Conservation (phyloP, 1,139 yeast genomes). For the Yamadazyma aaseri region DNA sequence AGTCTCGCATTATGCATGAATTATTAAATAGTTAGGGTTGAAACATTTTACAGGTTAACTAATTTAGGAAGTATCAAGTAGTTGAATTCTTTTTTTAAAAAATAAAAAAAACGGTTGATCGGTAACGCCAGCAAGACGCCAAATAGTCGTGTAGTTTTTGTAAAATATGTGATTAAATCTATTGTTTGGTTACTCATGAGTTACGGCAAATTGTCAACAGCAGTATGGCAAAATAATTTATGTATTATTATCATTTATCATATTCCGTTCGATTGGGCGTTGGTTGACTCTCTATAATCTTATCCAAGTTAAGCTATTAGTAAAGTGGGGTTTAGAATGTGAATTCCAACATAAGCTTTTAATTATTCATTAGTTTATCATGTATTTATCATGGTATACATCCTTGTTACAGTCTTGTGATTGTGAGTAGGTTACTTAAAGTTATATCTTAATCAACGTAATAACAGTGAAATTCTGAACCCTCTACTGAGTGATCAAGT, state of each 20-base stretch:
- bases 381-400: too few species aligned
- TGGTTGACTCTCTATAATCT: too few species aligned
- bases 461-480: background rate
- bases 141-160: background rate
- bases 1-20: background rate
- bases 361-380: too few species aligned
- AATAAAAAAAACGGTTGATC: conserved; percentile 2
- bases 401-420: too few species aligned
- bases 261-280: too few species aligned
- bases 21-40: background rate
- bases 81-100: background rate
- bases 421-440: too few species aligned
- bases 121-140: background rate
- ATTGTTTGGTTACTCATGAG: background rate
- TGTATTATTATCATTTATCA: background rate
- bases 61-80: background rate
- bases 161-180: background rate
- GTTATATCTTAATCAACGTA: background rate
- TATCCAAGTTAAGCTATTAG: too few species aligned
- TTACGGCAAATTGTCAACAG: background rate
- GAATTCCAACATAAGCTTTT: too few species aligned
- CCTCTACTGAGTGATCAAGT: too few species aligned
- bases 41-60: conserved; percentile 3
- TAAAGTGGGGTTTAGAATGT: too few species aligned
- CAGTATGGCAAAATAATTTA: background rate